Percentiles rank a stretch among this genome's conserved stretches.
Conservation (phyloP, 208 protist genomes). For the Leishmania amazonensis region DNA sequence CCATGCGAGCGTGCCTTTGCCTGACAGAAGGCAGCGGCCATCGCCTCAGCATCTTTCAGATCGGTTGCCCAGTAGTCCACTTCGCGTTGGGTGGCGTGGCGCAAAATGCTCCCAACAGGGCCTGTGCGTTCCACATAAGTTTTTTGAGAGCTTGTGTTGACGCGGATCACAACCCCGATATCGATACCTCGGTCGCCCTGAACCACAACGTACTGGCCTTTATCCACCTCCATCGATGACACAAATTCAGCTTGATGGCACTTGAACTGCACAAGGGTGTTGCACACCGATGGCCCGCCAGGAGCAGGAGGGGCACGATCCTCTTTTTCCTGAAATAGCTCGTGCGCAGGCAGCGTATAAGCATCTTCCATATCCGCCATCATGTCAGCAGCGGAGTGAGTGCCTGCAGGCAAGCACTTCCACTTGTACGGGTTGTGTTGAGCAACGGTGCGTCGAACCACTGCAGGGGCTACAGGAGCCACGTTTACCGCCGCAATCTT, state of each 20-base stretch:
- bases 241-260: slow-evolving; percentile 83
- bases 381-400: slow-evolving; percentile 11
- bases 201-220: slow-evolving; percentile 88
- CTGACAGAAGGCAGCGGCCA: slow-evolving; percentile 71
- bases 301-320: slow-evolving; percentile 37
- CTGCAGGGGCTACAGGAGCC: neutral
- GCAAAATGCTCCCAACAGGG: slow-evolving; percentile 58
- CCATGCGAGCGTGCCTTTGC: slow-evolving; percentile 55
- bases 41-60: slow-evolving; percentile 78
- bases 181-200: slow-evolving; percentile 90
- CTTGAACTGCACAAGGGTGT: slow-evolving; percentile 85
- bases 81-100: slow-evolving; percentile 79
- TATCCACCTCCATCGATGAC: slow-evolving; percentile 52
- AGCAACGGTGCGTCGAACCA: neutral
- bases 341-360: slow-evolving; percentile 20
- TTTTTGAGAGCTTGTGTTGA: slow-evolving; percentile 51
- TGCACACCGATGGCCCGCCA: slow-evolving; percentile 38
- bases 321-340: slow-evolving; percentile 50
- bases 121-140: slow-evolving; percentile 67
- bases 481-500: slow-evolving; percentile 11
- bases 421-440: slow-evolving; percentile 78
- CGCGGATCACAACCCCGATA: slow-evolving; percentile 83
- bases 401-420: slow-evolving; percentile 61
- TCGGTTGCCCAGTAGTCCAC: slow-evolving; percentile 89
- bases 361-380: slow-evolving; percentile 14